phyloP scores from a whole-genome alignment of 2,329 filamentous ascomycete species.

The Diaporthe batatas region DNA sequence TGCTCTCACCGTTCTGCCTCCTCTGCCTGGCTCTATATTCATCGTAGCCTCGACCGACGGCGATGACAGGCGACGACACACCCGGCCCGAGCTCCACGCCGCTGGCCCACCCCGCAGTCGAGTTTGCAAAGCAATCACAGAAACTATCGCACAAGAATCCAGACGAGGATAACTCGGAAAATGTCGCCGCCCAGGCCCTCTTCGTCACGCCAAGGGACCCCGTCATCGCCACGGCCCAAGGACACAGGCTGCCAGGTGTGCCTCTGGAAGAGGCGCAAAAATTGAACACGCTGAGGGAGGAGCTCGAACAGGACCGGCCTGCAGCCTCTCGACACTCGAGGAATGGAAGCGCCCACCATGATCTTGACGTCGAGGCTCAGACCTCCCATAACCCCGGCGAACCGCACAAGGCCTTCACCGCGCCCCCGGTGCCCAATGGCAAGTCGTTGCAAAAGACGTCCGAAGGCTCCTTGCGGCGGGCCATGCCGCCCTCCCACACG shows the following conservation, averaged over 20 bases:
- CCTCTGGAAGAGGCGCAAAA: slow-evolving; percentile 78
- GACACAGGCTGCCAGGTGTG: slow-evolving; percentile 75
- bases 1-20: neutral
- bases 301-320: slow-evolving; percentile 52
- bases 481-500: slow-evolving; percentile 75
- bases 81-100: slow-evolving; percentile 5
- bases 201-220: slow-evolving; percentile 79
- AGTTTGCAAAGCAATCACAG: slow-evolving; percentile 73
- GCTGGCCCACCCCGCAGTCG: slow-evolving; percentile 59
- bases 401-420: slow-evolving; percentile 45
- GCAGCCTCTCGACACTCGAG: slow-evolving; percentile 35
- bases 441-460: slow-evolving; percentile 58
- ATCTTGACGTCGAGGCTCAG: slow-evolving; percentile 49
- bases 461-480: slow-evolving; percentile 59
- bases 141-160: slow-evolving; percentile 63
- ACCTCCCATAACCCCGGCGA: slow-evolving; percentile 52
- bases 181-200: slow-evolving; percentile 72
- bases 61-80: slow-evolving; percentile 27
- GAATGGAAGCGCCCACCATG: slow-evolving; percentile 47
- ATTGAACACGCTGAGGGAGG: slow-evolving; percentile 73
- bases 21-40: neutral
- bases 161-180: slow-evolving; percentile 49
- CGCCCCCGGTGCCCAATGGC: slow-evolving; percentile 49
- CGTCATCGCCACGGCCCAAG: slow-evolving; percentile 77
- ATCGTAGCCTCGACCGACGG: slow-evolving; percentile 12